A percentile compares a stretch with the other conserved stretches of the same genome.
phyloP scores from a whole-genome alignment of 176 grass and related monocot species.

The Paspalum vaginatum region DNA sequence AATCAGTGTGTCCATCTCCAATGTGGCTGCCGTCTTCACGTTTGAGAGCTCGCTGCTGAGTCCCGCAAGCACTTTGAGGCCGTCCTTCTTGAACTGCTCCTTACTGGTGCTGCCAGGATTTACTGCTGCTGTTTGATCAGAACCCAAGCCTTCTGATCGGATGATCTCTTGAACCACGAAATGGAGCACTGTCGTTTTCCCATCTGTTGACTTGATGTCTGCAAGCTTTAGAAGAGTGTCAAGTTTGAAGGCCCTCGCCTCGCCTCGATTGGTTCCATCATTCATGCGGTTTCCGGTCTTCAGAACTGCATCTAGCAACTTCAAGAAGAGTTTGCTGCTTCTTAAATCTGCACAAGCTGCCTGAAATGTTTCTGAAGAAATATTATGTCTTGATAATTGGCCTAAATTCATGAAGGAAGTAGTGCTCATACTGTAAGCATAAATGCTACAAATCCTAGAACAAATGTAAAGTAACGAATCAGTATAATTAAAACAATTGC shows the following conservation, averaged over 20 bases:
- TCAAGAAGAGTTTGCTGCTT: conserved; percentile 73
- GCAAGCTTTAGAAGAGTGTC: conserved; percentile 70
- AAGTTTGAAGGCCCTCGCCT: conserved; percentile 62
- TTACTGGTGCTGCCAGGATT: conserved; percentile 50
- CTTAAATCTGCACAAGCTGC: conserved; percentile 79
- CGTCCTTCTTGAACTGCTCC: conserved; percentile 72
- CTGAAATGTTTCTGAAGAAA: conserved; percentile 60
- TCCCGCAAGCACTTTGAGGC: conserved; percentile 51
- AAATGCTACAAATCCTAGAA: not conserved
- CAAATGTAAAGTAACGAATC: not conserved
- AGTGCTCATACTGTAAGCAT: not conserved
- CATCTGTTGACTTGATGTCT: conserved; percentile 67
- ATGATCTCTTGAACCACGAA: conserved; percentile 83
- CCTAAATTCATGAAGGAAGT: not conserved
- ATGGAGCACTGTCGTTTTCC: conserved; percentile 73
- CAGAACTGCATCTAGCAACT: conserved; percentile 65
- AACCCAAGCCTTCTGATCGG: conserved; percentile 53
- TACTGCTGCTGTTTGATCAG: conserved; percentile 27
- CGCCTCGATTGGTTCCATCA: conserved; percentile 50
- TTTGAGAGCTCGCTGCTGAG: conserved; percentile 73
- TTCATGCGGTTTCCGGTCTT: conserved; percentile 73
- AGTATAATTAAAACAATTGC: not conserved
- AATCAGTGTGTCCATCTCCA: conserved; percentile 60
- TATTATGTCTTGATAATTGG: conserved; percentile 52
- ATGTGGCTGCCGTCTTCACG: conserved; percentile 67